These are phyloP conservation scores for Fusarium sulawesiense DNA, from an alignment of 2,329 filamentous ascomycete species.

Conservation along the genomic window DNA sequence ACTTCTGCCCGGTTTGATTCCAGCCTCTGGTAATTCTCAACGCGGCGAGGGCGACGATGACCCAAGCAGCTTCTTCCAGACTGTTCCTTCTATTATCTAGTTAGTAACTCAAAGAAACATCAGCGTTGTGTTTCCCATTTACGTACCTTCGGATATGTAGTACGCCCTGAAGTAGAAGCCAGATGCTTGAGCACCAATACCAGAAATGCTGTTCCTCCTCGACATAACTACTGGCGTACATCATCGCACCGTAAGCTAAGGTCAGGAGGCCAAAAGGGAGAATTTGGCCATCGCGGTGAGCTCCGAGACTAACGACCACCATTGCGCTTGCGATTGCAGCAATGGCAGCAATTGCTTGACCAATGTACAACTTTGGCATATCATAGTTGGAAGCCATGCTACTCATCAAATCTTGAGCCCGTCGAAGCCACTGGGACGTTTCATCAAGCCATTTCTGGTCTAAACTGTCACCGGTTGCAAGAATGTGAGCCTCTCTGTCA, in stretches of 20 bases:
- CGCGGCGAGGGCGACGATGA: constrained; percentile 63
- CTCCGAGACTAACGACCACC: constrained; percentile 25
- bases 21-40: constrained; percentile 80
- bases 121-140: not conserved
- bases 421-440: constrained; percentile 72
- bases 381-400: constrained; percentile 94
- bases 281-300: constrained; percentile 37
- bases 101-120: constrained; percentile 9
- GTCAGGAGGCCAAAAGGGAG: constrained; percentile 63
- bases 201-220: constrained; percentile 99
- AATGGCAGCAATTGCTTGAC: constrained; percentile 53
- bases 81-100: constrained; percentile 42
- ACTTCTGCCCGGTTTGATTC: constrained; percentile 99
- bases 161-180: constrained; percentile 68
- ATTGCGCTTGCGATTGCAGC: constrained; percentile 44
- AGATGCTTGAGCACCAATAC: constrained; percentile 88
- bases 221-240: constrained; percentile 98
- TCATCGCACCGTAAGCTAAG: constrained; percentile 81
- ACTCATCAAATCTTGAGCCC: constrained; percentile 84
- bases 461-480: constrained; percentile 43
- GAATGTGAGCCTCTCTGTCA: constrained; percentile 38
- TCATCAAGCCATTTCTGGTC: constrained; percentile 56
- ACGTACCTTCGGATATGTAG: constrained; percentile 58
- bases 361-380: constrained; percentile 68
- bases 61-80: constrained; percentile 48